Evolutionary conservation across 441 rosid species (phyloP), one percentile per base, ranked within the genome.

Genomic region (Flueggea neowawraea): DNA sequence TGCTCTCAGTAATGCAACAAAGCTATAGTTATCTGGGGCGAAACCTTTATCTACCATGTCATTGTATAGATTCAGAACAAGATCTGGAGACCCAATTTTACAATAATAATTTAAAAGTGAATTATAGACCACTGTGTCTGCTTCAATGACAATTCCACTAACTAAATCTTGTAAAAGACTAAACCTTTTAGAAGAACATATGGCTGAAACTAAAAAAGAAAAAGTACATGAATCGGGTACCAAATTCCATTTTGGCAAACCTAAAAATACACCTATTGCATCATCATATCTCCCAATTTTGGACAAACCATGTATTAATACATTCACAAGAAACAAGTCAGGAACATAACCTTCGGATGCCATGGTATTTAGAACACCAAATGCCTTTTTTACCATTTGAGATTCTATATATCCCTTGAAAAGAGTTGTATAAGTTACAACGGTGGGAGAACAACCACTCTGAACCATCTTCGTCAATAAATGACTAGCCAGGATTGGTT

Each of bases 141-240:
- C 65, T 54, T 68, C 71, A 43, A 69, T 43, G n/a, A 62, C 66
- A 68, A 68, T 56, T 51, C 76, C 75, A 57, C 61, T 49, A 56
- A 73, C 54, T 31, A 82, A 55, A 47, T 64, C 59, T 31, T 71
- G 72, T 12, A 78, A 49, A 50, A 82, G 72, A 61, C 74, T 43
- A 17, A 67, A 83, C 54, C 69, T 70, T 54, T 64, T 66, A 9
- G 84, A 84, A 53, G 57, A 63, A 69, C 80, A 67, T 49, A 82
- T 47, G 53, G 74, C 63, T 31, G 84, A 83, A 82, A 54, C n/a
- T 58, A 87, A 78, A 47, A 95, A 80, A 55, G 79, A 74, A 67
- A 82, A 71, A 51, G 95, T 87, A 68, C 71, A 90, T 74, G 70
- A 63, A 84, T 90, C 97, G 6, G 92, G 88, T 16, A 73, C 72